Base-by-base conservation (phyloP, 176 grass and related monocot species). In the Carex scoparia region DNA sequence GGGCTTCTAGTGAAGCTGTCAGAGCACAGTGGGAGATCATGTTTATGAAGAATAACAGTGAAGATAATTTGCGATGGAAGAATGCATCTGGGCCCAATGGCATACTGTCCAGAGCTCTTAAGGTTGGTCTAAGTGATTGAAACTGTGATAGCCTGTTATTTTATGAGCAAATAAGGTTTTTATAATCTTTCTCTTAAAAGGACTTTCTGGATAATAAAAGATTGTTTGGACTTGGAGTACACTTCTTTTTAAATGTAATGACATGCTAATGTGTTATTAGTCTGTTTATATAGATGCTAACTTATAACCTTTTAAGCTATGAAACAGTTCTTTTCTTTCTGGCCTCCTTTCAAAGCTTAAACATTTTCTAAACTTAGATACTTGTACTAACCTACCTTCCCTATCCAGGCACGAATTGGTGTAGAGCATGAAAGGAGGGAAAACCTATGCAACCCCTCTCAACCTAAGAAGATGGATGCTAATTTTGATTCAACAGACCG, bases 1-100 rank as follows among this genome's bases (percentile, higher is more conserved):
- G 93, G 32, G 90, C 91, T 86, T 89, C 89, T 86, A 93, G 76
- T 69, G 95, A 94, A 92, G 89, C 93, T 80, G 92, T 95, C 68
- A 95, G 82, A 91, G 89, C 86, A 72, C 91, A 92, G 75, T 98
- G 95, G 95, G 88, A 95, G 57, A 78, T 95, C 58, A 83, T 87
- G 83, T 93, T 98, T 77, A 87, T 81, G 73, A 90, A 90, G 69
- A 91, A 88, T 69, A 90, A 86, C 81, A 89, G 85, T 69, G 81
- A 81, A 69, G 93, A 87, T 55, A 93, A 95, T 58, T 32, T 94
- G 86, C 88, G 84, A 56, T 98, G 93, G 95, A 95, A 92, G 88
- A 90, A 72, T 73, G 65, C 84, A 81, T 92, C 90, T 85, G 89
- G 89, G 69, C 83, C 85, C 79, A 90, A 91, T 89, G 90, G 92